Percentiles rank a stretch among this genome's conserved stretches.
Evolutionary conservation across 352 stramenopile genomes (phyloP).

Genomic region (Phytophthora idaei): DNA sequence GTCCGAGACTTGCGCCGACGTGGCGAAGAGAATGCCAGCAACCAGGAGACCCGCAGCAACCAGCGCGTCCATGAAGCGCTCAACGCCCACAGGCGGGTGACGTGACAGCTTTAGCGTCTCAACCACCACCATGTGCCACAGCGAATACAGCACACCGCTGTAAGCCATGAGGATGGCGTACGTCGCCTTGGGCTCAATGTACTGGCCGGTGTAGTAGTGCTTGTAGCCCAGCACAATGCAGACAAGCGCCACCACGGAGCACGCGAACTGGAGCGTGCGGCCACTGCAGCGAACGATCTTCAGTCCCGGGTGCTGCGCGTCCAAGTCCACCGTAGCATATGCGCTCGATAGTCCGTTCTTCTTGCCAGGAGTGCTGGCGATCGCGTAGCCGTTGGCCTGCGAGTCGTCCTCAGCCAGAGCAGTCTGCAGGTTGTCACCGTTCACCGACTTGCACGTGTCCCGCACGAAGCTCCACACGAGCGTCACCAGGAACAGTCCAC

Average conservation of each 20-base stretch:
- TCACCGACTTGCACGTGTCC: conserved; percentile 27
- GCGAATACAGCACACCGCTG: conserved; percentile 45
- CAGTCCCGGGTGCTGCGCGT: conserved; percentile 37
- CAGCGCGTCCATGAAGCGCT: conserved; percentile 43
- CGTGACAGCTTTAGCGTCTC: conserved; percentile 48
- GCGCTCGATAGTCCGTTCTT: conserved; percentile 24
- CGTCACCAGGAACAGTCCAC: conserved; percentile 40
- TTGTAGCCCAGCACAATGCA: conserved; percentile 43
- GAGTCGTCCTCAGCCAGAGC: conserved; percentile 25
- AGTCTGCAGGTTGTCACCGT: conserved; percentile 27
- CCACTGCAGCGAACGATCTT: conserved; percentile 36
- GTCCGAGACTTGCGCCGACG: conserved; percentile 39
- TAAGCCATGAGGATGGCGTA: conserved; percentile 53
- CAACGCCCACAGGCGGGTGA: conserved; percentile 33
- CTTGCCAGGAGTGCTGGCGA: conserved; percentile 34
- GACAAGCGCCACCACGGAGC: conserved; percentile 37
- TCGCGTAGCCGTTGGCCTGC: conserved; percentile 26
- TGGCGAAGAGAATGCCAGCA: conserved; percentile 43
- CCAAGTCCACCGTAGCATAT: conserved; percentile 17
- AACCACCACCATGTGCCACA: conserved; percentile 50
- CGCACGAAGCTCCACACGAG: conserved; percentile 41
- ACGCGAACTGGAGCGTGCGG: conserved; percentile 43
- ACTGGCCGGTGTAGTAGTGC: conserved; percentile 56
- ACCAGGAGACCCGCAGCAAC: conserved; percentile 38
- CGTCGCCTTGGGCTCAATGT: conserved; percentile 45